These are phyloP conservation scores for Wallacemonas sp. DNA, from an alignment of 208 protist genomes.

Conservation along the genomic window DNA sequence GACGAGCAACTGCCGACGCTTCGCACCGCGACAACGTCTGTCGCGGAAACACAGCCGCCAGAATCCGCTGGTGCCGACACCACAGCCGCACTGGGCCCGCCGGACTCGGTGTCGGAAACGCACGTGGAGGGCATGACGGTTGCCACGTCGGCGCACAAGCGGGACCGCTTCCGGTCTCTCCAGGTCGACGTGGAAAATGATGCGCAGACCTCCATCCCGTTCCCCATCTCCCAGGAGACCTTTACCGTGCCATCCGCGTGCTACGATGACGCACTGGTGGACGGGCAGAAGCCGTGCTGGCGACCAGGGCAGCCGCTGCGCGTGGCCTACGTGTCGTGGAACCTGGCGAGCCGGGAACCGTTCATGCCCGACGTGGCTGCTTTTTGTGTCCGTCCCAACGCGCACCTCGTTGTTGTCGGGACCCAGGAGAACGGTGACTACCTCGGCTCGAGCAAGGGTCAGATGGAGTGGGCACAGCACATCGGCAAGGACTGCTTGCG, in stretches of 20 bases:
- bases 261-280: slow-evolving; percentile 35
- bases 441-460: slow-evolving; percentile 42
- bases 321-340: slow-evolving; percentile 83
- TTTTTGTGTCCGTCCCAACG: slow-evolving; percentile 78
- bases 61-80: background rate
- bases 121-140: slow-evolving; percentile 10
- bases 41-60: background rate
- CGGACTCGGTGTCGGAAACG: background rate
- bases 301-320: slow-evolving; percentile 64
- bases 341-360: slow-evolving; percentile 65
- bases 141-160: background rate
- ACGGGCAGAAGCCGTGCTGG: slow-evolving; percentile 46
- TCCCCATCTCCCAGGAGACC: slow-evolving; percentile 55
- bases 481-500: slow-evolving; percentile 48
- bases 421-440: slow-evolving; percentile 87
- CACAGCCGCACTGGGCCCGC: no score
- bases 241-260: slow-evolving; percentile 56
- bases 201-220: slow-evolving; percentile 30
- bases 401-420: slow-evolving; percentile 76
- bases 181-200: slow-evolving; percentile 42
- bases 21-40: no score
- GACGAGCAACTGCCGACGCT: background rate
- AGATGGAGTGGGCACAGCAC: slow-evolving; percentile 48
- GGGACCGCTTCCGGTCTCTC: slow-evolving; percentile 3
- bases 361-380: slow-evolving; percentile 48